Conservation (phyloP, 2,329 filamentous ascomycete genomes). For the Colletotrichum sp. region DNA sequence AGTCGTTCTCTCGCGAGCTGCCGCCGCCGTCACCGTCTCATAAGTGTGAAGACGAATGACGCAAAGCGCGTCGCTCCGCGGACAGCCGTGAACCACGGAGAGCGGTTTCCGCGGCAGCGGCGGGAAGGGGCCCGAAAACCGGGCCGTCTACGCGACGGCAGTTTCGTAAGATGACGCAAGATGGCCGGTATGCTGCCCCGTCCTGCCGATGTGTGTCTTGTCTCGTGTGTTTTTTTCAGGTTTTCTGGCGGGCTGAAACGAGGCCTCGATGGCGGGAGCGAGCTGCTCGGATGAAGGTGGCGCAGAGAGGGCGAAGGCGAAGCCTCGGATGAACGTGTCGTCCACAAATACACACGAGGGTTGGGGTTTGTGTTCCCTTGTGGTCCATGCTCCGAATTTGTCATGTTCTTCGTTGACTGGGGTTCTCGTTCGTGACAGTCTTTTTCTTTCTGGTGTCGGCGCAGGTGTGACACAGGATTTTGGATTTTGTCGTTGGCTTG, state of each 20-base stretch:
- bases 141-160: fast-evolving
- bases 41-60: background rate
- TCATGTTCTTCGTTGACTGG: background rate
- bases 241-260: background rate
- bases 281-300: background rate
- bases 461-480: background rate
- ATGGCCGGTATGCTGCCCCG: background rate
- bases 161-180: background rate
- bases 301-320: background rate
- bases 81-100: background rate
- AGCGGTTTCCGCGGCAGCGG: background rate
- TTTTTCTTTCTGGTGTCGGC: too few species aligned
- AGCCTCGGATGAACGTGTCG: background rate
- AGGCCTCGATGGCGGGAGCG: background rate
- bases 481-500: background rate
- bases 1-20: background rate
- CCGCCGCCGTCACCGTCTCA: background rate
- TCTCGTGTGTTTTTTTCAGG: background rate
- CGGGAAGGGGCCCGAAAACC: background rate
- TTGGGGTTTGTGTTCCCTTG: background rate
- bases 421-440: background rate
- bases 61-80: background rate
- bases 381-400: background rate
- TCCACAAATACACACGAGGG: background rate
- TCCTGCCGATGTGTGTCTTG: background rate